Evolutionary conservation across 805 yeast genomes (phyloP).

Genomic region (Kockiozyma suomiensis): DNA sequence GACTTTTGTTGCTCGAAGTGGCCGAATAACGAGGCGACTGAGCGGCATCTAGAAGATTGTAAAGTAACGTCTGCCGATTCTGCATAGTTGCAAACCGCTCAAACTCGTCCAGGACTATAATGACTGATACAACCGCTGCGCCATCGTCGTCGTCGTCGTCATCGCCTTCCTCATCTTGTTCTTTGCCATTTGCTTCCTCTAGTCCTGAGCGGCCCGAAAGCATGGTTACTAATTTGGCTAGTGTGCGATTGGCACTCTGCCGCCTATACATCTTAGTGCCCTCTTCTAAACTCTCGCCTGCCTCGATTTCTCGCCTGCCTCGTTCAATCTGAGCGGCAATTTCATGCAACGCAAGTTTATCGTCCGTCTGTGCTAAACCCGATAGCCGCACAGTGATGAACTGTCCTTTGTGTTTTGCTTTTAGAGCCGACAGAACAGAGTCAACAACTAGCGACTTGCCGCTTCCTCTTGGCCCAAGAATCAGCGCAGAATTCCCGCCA

Average conservation of each 20-base stretch:
- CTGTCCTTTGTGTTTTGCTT: constrained; percentile 46
- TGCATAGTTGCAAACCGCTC: constrained; percentile 69
- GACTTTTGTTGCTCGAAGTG: constrained; percentile 24
- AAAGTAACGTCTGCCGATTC: constrained; percentile 77
- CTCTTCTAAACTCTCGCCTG: constrained; percentile 2
- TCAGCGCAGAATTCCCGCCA: constrained; percentile 78
- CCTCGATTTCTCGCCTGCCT: constrained; percentile 38
- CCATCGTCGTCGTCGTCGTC: constrained; percentile 7
- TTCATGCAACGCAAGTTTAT: constrained; percentile 76
- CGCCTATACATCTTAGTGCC: neutral
- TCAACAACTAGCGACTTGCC: constrained; percentile 74
- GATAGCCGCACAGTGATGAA: constrained; percentile 66
- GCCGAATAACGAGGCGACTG: constrained; percentile 51
- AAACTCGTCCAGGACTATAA: constrained; percentile 82
- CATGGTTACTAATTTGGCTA: constrained; percentile 35
- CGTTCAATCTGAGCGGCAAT: constrained; percentile 81
- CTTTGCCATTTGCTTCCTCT: constrained; percentile 27
- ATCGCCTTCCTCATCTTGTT: constrained; percentile 12
- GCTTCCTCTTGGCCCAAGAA: constrained; percentile 77
- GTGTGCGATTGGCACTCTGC: constrained; percentile 11
- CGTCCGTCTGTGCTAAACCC: constrained; percentile 75
- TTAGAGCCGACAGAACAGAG: constrained; percentile 54
- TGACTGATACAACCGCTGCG: constrained; percentile 52
- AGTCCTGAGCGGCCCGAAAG: constrained; percentile 38
- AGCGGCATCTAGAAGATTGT: constrained; percentile 84